Evolutionary conservation across 495 filamentous ascomycete species (phyloP).

Genomic region (Aspergillus avenaceus): DNA sequence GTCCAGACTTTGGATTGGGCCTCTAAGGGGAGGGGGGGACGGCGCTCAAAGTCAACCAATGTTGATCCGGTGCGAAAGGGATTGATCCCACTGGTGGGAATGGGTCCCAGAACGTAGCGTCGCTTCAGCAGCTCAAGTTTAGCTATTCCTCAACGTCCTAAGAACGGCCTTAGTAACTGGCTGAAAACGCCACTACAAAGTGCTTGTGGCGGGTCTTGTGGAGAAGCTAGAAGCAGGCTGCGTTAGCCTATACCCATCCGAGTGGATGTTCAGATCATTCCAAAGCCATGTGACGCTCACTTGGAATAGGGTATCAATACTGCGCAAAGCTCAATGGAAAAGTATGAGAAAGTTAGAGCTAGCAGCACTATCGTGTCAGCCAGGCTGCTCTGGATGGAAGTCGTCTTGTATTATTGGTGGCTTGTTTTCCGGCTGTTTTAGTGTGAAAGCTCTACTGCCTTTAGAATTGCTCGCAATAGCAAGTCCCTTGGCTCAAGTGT

Average conservation of each 20-base stretch:
- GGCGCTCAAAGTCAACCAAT: conserved; percentile 1
- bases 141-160: background rate
- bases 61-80: conserved; percentile 5
- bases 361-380: background rate
- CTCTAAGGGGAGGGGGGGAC: background rate
- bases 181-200: background rate
- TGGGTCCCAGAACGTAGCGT: background rate
- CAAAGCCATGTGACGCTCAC: background rate
- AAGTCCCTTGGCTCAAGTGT: background rate
- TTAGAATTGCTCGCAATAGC: too few species aligned
- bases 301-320: background rate
- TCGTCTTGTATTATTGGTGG: background rate
- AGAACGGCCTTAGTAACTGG: background rate
- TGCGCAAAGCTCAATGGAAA: background rate
- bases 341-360: background rate
- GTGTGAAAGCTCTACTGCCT: background rate
- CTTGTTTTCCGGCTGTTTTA: background rate
- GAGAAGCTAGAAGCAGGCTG: conserved; percentile 1
- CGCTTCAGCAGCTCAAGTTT: conserved; percentile 1
- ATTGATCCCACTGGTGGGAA: conserved; percentile 16
- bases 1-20: background rate
- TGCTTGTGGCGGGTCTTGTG: background rate
- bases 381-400: background rate
- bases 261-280: background rate
- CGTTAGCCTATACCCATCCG: background rate